phyloP scores from a whole-genome alignment of 1,139 yeast genomes.

The Zygosaccharomyces sapae region DNA sequence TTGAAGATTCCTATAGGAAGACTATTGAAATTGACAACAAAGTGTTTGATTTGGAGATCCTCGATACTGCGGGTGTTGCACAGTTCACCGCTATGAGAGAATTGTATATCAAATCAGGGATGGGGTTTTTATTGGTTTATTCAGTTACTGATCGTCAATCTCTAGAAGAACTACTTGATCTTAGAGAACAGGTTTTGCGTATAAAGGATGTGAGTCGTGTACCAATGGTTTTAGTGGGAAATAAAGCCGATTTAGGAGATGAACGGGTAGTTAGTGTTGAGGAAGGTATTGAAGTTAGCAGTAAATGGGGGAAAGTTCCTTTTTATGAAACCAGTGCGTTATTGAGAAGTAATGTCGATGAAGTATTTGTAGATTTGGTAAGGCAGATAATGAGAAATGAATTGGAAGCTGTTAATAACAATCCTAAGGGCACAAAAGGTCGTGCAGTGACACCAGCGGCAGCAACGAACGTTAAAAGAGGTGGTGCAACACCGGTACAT shows the following conservation, averaged over 20 bases:
- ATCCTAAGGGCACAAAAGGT: constrained; percentile 1
- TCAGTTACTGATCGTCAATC: constrained; percentile 86
- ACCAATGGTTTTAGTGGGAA: constrained; percentile 85
- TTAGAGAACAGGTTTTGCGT: constrained; percentile 82
- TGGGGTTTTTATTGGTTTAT: constrained; percentile 82
- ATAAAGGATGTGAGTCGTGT: constrained; percentile 74
- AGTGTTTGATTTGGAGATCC: constrained; percentile 83
- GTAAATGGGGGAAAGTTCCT: constrained; percentile 82
- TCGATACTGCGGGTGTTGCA: constrained; percentile 99
- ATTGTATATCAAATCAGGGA: constrained; percentile 80
- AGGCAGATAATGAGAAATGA: constrained; percentile 82
- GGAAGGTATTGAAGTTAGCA: constrained; percentile 79
- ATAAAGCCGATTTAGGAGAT: constrained; percentile 74
- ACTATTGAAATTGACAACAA: constrained; percentile 90
- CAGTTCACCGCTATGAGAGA: constrained; percentile 96
- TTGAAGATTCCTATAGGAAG: constrained; percentile 92
- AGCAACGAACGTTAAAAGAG: constrained; percentile 1
- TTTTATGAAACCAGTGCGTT: constrained; percentile 94
- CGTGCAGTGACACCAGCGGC: neutral
- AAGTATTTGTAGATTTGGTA: constrained; percentile 84
- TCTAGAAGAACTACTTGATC: constrained; percentile 71
- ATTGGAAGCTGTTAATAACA: constrained; percentile 28
- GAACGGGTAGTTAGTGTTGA: constrained; percentile 74
- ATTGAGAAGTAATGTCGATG: constrained; percentile 83
- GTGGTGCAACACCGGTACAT: constrained; percentile 2